Evolutionary conservation across 371 early-diverging fungal species (phyloP), one percentile per base, ranked within the genome.

Genomic region (Mucor mucedo): DNA sequence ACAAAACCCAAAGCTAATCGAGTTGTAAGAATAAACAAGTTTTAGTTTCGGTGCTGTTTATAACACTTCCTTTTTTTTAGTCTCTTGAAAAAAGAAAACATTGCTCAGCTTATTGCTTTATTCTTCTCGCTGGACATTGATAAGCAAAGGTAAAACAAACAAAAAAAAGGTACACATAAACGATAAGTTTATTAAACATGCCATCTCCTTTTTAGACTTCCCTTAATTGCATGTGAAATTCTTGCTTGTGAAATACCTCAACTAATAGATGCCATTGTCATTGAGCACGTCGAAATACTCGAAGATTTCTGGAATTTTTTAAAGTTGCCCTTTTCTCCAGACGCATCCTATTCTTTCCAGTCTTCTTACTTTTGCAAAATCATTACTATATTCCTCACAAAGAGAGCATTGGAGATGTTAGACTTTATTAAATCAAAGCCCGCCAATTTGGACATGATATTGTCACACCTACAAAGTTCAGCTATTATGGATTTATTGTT

Each of bases 281-380:
- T 77, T 47, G 86, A 85, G 13, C 85, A 92, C 57, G 79, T 69
- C 49, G 87, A 87, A 13, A 75, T 95, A 55, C 78, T 95, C n/a
- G 83, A 83, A 64, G 76, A 79, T 52, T 90, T 95, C 64, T 95
- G 96, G 96, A 77, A 80, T 33, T 82, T 94, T 57, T 77, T 96
- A 63, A 91, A 93, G 65, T 82, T 84, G 8, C 87, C 88, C 14
- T 85, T 86, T 8, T 87, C 91, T 47, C 50, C 62, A n/a, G 62
- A 66, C 28, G 62, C 70, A 21, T 71, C 94, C 64, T 87, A 93
- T 59, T 80, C 90, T 8, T 74, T 90, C 14, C 92, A 92, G 62
- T 93, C 97, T 4, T 87, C 89, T 56, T 93, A 93, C 76, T 96
- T 95, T 71, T 83, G 86, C 66, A 95, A 93, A 78, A 92, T 95